Evolutionary conservation across 1,139 yeast species (phyloP), one percentile per base, ranked within the genome.

Genomic region (Candida pseudocylindracea): DNA sequence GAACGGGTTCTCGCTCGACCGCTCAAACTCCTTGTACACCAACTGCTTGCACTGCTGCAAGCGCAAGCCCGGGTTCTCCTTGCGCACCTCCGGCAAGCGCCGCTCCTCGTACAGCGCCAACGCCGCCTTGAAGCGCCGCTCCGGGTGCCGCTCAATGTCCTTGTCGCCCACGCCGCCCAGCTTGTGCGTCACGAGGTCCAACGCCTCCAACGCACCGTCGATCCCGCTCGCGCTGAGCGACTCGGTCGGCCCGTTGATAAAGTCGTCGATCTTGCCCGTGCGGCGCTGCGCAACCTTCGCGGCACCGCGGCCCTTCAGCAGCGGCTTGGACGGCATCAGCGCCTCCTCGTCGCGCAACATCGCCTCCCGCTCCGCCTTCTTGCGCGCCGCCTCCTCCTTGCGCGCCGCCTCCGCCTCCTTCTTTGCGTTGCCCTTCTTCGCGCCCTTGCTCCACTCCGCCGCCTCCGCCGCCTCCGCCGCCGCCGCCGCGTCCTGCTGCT

Each of bases 111-210:
- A 79, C 0, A 79, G 83, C 10, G 67, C 62, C 39, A 60, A 60
- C 0, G 93, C 93, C 12, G 91, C 83, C 57, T 79, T 80, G 51
- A 73, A 78, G 48, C 93, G 66, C 52, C 92, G 66, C 55, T 79
- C 93, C 8, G 93, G 93, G 43, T 79, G 93, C 50, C 81, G 72
- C 41, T 79, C 93, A 36, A 79, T 57, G 36, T 72, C 80, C 45
- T 71, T 75, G 39, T 61, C 57, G 30, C 54, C 51, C 30, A 69
- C 63, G 33, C 71, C 75, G 30, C 64, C 69, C 33, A 60, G 67
- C 36, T 56, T 62, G 32, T 60, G 54, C 20, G 76, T 66, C 6
- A 6, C 20, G 48, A 79, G 58, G 6, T 78, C 63, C 48, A 79
- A 60, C 3, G 92, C 92, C 35, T 76, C 81, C 43, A 79, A 57